Base-by-base conservation (phyloP, 352 stramenopile genomes). In the Thraustochytrium sp. region DNA sequence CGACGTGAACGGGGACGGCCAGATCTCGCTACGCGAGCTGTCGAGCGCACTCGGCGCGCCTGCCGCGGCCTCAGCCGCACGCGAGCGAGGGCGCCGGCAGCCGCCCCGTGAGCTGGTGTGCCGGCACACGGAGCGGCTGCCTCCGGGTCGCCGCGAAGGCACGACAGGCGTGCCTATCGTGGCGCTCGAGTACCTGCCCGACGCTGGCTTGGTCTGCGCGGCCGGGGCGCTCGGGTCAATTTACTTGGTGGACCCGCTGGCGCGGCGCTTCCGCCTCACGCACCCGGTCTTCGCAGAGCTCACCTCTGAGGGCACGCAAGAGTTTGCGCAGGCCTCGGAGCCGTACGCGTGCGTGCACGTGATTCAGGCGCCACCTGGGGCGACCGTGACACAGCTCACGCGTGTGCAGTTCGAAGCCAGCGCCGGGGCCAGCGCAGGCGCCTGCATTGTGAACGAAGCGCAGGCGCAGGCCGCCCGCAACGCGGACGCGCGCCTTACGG, bases 11-110 rank as follows among this genome's bases (percentile, higher is more conserved):
- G 61, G 61, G 23, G 74, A 82, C 2, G 36, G 38, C 0, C 74
- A 55, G 26, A 29, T 82, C 4, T 82, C 74, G 5, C 51, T 73
- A 11, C 74, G 74, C 18, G 74, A 82, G 74, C 74, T 82, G 1
- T 82, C 74, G 8, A 23, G n/a, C 8, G 74, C 34, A 9, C 40
- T 82, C 3, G 9, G 26, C 29, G 34, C 21, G 29, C 36, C 21
- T 13, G 44, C 26, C n/a, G n/a, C n/a, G n/a, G n/a, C n/a, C n/a
- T n/a, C n/a, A n/a, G n/a, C n/a, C n/a, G n/a, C n/a, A n/a, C n/a
- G n/a, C n/a, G n/a, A n/a, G n/a, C n/a, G n/a, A n/a, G n/a, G n/a
- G n/a, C n/a, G n/a, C n/a, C n/a, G n/a, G n/a, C 51, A 31, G 21
- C 23, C 26, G 29, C 55, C 55, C 4, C 23, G 40, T 3, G 62